Conservation (phyloP, 2,329 filamentous ascomycete species). For the Aspergillus sojae region DNA sequence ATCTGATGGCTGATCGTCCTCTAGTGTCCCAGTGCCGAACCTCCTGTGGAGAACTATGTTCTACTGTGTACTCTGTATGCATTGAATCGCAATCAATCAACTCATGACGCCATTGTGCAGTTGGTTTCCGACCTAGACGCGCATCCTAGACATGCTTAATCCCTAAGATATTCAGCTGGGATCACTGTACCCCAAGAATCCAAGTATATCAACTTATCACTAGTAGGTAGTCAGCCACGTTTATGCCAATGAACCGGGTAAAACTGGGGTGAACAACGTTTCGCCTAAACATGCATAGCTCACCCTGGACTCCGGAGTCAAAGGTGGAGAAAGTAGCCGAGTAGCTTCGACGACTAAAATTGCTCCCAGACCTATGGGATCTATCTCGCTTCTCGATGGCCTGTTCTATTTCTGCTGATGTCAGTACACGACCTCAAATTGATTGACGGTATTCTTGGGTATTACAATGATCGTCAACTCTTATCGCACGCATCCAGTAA, state of each 20-base stretch:
- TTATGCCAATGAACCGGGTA: not conserved
- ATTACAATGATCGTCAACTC: too few species aligned
- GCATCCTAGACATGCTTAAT: not conserved
- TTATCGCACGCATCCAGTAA: too few species aligned
- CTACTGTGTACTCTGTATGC: not conserved
- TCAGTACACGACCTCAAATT: too few species aligned
- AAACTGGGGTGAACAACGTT: not conserved
- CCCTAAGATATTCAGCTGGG: not conserved
- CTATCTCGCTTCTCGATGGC: too few species aligned
- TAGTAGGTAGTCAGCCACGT: slow-evolving; percentile 1
- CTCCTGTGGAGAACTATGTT: not conserved
- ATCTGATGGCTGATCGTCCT: not conserved
- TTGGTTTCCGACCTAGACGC: not conserved
- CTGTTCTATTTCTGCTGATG: too few species aligned
- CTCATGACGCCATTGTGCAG: not conserved
- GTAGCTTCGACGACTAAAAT: not conserved
- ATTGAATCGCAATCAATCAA: not conserved
- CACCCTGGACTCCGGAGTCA: not conserved
- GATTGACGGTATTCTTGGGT: too few species aligned
- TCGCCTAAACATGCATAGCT: not conserved
- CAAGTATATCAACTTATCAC: not conserved
- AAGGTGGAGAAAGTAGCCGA: not conserved
- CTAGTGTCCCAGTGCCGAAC: not conserved
- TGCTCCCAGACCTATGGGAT: too few species aligned
- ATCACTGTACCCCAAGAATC: not conserved